A percentile compares a stretch with the other conserved stretches of the same genome.
Evolutionary conservation across 768 basidiomycete genomes (phyloP).

Genomic region (Cantharellus cinnabarinus): DNA sequence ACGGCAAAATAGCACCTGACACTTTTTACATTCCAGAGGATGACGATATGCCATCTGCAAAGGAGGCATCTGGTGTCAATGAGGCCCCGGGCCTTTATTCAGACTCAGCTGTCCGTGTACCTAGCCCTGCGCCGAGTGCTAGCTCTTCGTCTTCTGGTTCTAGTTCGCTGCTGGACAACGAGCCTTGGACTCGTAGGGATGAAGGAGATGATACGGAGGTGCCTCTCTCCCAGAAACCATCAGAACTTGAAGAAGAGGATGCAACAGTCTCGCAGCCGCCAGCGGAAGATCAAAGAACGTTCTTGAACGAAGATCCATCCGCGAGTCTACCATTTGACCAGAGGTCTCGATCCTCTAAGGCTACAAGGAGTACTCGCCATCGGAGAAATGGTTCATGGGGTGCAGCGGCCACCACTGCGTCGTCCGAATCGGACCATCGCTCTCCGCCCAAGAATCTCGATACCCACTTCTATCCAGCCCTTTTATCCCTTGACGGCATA

Average conservation of each 20-base stretch:
- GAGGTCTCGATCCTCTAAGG: not conserved
- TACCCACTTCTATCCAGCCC: constrained; percentile 85
- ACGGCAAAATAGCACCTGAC: not conserved
- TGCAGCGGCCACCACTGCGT: not conserved
- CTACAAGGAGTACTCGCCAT: not conserved
- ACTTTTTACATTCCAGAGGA: not conserved
- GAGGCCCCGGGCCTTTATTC: not conserved
- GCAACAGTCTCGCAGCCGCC: not conserved
- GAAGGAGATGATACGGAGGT: not conserved
- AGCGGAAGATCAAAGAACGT: not conserved
- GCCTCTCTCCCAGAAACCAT: not conserved
- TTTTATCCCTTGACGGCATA: constrained; percentile 60
- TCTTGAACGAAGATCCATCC: not conserved
- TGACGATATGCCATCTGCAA: not conserved
- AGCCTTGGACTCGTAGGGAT: not conserved
- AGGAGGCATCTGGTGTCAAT: not conserved
- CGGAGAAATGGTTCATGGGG: not conserved
- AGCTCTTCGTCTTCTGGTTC: not conserved
- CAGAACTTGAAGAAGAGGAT: not conserved
- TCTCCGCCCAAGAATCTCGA: constrained; percentile 44
- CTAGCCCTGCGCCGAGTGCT: not conserved
- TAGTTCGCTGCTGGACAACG: not conserved
- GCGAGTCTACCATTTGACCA: not conserved
- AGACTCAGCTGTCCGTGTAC: not conserved
- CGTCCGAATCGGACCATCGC: constrained; percentile 15